Evolutionary conservation across 352 stramenopile species (phyloP), one percentile per base, ranked within the genome.

Genomic region (Pythium catenulatum): DNA sequence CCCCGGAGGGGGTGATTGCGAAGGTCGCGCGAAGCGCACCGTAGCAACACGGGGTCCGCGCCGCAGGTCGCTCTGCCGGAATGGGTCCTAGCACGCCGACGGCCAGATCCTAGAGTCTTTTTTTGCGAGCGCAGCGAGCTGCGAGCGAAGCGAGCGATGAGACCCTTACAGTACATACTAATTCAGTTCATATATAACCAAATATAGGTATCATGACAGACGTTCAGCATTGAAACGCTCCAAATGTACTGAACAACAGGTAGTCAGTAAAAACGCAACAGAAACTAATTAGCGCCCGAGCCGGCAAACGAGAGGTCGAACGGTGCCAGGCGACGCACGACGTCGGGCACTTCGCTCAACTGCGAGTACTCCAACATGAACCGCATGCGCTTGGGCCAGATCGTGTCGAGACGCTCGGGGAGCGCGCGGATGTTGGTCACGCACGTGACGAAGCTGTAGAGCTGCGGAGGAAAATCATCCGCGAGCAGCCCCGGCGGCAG

Each of bases 291-390:
- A n/a, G n/a, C n/a, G n/a, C n/a, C n/a, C n/a, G 39, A 73, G 46
- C 52, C 63, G 2, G 80, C 48, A 36, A 82, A 37, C 3, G 61
- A 72, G 0, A 87, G 8, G 48, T 74, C 63, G 9, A 36, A 48
- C 9, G 80, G 80, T 21, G 78, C 3, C 0, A 87, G 46, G 1
- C 43, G 37, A 17, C 79, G 23, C 7, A 88, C 25, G 9, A 79
- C 59, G 66, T 46, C 46, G 0, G 82, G 68, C 21, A 82, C 63
- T 30, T 61, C 45, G 2, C 76, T 82, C n/a, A 87, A 73, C 3
- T 34, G 54, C 23, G 82, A 68, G 39, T 23, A 72, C 61, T 87
- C 82, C 5, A 87, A 83, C 3, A 48, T 52, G 45, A 87, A 23
- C 30, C 63, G 25, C 52, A 87, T 65, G 17, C 41, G 30, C 4